Percentiles rank a stretch among this genome's conserved stretches.
Evolutionary conservation across 441 rosid genomes (phyloP).

Genomic region (Pelargonium cotyledonis): DNA sequence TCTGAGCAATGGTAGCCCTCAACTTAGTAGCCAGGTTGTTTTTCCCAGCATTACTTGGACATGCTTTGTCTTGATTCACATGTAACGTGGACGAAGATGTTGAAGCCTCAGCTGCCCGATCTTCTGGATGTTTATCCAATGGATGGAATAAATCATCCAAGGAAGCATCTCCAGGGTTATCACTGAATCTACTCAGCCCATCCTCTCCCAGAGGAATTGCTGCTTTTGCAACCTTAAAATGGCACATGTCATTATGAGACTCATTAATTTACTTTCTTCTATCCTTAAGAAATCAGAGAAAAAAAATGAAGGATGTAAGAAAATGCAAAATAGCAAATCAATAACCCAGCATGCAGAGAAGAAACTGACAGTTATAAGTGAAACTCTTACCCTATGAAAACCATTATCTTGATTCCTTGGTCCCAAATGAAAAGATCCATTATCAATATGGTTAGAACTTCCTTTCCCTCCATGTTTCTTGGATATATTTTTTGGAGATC

Average conservation of each 20-base stretch:
- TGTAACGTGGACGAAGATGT: conserved; percentile 57
- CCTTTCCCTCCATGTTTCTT: conserved; percentile 49
- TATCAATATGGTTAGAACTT: conserved; percentile 31
- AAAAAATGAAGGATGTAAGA: neutral
- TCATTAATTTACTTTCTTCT: neutral
- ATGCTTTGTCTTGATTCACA: conserved; percentile 47
- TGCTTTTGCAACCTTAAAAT: conserved; percentile 57
- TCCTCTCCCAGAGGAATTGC: conserved; percentile 48
- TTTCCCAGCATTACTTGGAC: conserved; percentile 56
- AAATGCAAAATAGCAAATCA: neutral
- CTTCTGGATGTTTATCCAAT: conserved; percentile 46
- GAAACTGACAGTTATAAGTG: neutral
- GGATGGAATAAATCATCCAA: conserved; percentile 94
- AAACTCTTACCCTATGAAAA: conserved; percentile 50
- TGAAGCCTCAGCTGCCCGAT: conserved; percentile 57
- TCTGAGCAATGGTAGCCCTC: conserved; percentile 90
- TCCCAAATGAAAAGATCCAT: conserved; percentile 46
- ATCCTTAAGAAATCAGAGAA: neutral
- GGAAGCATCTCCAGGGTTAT: conserved; percentile 92
- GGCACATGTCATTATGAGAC: conserved; percentile 17
- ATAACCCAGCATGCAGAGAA: neutral
- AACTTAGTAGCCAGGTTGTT: conserved; percentile 81
- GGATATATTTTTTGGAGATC: conserved; percentile 37
- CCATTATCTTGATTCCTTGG: conserved; percentile 45
- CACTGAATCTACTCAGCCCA: conserved; percentile 86